phyloP scores from a whole-genome alignment of 345 rosid species.

The Syzygium grande region DNA sequence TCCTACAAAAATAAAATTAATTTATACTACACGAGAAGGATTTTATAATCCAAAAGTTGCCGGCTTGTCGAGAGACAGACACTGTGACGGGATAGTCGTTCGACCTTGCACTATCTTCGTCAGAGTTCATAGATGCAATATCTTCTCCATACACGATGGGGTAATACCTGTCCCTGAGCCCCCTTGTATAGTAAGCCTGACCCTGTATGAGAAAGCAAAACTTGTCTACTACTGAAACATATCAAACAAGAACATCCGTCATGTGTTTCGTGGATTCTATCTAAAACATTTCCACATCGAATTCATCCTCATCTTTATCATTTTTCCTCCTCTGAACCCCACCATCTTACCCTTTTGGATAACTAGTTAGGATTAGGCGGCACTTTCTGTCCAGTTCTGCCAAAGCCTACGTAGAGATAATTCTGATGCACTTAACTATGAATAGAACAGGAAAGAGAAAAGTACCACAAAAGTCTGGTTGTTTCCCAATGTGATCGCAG shows the following conservation, averaged over 20 bases:
- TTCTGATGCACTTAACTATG: neutral
- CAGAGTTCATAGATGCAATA: conserved; percentile 20
- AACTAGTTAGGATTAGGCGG: neutral
- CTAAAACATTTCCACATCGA: neutral
- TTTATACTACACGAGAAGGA: neutral
- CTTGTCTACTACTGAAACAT: neutral
- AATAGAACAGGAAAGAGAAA: conserved; percentile 1
- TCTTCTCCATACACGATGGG: conserved; percentile 38
- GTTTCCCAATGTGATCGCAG: conserved; percentile 12
- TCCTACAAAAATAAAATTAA: conserved; percentile 9
- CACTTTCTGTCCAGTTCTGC: neutral
- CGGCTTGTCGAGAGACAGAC: neutral
- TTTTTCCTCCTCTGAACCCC: neutral
- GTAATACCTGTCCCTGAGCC: conserved; percentile 20
- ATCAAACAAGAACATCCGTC: neutral
- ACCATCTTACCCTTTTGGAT: neutral
- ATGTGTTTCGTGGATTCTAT: neutral
- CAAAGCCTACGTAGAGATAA: neutral
- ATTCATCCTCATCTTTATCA: neutral
- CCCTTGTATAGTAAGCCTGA: conserved; percentile 32
- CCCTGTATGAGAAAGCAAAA: conserved; percentile 28
- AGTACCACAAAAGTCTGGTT: conserved; percentile 24
- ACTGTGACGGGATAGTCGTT: neutral
- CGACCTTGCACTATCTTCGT: conserved; percentile 36
- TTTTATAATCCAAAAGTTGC: neutral